These are phyloP conservation scores for Cystobasidiopsis lactophilus DNA, from an alignment of 768 basidiomycete species.

Conservation along the genomic window DNA sequence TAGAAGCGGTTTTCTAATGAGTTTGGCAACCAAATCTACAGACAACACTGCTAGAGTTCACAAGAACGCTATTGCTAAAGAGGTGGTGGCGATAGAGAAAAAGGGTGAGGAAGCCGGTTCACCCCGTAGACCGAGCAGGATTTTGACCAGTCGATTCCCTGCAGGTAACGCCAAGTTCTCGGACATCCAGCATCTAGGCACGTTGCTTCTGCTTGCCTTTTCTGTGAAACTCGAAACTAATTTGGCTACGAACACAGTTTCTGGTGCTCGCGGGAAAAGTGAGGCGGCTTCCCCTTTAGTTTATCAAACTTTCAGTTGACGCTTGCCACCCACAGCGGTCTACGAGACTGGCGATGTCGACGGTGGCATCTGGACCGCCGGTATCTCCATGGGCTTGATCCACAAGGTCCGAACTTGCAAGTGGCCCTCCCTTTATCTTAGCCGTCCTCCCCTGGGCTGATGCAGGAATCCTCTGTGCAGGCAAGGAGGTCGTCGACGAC, in stretches of 20 bases:
- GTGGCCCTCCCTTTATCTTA: too few species aligned
- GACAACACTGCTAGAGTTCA: conserved; percentile 64
- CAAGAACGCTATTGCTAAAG: conserved; percentile 59
- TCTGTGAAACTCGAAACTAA: conserved; percentile 37
- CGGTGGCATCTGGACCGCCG: conserved; percentile 52
- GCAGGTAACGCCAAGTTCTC: conserved; percentile 74
- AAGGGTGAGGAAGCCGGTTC: not conserved
- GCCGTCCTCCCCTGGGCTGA: not conserved
- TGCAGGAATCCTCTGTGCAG: not conserved
- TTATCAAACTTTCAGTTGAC: not conserved
- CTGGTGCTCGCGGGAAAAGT: conserved; percentile 24
- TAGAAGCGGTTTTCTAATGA: conserved; percentile 10
- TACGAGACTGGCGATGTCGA: conserved; percentile 70
- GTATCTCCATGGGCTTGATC: conserved; percentile 32
- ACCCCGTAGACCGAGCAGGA: not conserved
- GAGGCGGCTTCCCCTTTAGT: conserved; percentile 34
- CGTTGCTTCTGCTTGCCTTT: conserved; percentile 30
- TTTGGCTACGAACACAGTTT: conserved; percentile 23
- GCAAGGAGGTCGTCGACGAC: conserved; percentile 38
- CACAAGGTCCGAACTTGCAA: conserved; percentile 58
- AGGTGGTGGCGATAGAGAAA: conserved; percentile 65
- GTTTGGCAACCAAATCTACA: too few species aligned
- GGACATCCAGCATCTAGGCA: conserved; percentile 14
- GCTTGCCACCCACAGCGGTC: conserved; percentile 28
- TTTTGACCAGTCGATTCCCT: conserved; percentile 23